These are phyloP conservation scores for Acacia melanoxylon DNA, from an alignment of 306 rosid genomes.

Conservation along the genomic window DNA sequence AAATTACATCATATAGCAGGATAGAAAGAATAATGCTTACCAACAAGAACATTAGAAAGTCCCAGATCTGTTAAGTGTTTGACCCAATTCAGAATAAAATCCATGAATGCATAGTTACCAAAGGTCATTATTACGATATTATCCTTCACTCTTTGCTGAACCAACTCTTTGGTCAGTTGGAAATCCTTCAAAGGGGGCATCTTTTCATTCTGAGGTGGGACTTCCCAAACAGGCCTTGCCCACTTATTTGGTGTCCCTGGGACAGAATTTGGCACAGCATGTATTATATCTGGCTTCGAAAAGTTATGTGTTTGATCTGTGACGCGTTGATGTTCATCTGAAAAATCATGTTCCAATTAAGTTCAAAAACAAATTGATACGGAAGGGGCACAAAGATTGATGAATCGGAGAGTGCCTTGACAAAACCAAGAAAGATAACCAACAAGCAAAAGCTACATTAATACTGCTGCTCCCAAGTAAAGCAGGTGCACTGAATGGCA, in stretches of 20 bases:
- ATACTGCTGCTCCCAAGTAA: background rate
- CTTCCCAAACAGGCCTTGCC: constrained; percentile 53
- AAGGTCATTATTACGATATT: constrained; percentile 81
- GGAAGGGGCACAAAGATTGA: constrained; percentile 2
- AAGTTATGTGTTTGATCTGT: constrained; percentile 39
- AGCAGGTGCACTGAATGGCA: constrained; percentile 11
- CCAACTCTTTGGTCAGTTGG: constrained; percentile 65
- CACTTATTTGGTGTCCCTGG: constrained; percentile 30
- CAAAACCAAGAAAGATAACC: background rate
- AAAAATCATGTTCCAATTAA: constrained; percentile 27
- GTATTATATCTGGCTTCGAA: constrained; percentile 38
- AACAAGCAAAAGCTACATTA: background rate
- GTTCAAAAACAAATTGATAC: constrained; percentile 12
- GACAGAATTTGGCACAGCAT: constrained; percentile 29
- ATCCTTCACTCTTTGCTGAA: constrained; percentile 78
- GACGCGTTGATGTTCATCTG: constrained; percentile 44
- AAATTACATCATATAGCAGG: background rate
- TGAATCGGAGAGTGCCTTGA: constrained; percentile 17
- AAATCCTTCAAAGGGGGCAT: constrained; percentile 72
- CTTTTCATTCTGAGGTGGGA: constrained; percentile 48
- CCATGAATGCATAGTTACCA: constrained; percentile 99
- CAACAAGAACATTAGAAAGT: constrained; percentile 82
- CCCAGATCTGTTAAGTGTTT: constrained; percentile 77
- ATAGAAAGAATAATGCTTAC: constrained; percentile 48
- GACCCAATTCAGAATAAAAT: constrained; percentile 90